Conservation (phyloP, 345 rosid genomes). For the Hibiscus tridactylites region DNA sequence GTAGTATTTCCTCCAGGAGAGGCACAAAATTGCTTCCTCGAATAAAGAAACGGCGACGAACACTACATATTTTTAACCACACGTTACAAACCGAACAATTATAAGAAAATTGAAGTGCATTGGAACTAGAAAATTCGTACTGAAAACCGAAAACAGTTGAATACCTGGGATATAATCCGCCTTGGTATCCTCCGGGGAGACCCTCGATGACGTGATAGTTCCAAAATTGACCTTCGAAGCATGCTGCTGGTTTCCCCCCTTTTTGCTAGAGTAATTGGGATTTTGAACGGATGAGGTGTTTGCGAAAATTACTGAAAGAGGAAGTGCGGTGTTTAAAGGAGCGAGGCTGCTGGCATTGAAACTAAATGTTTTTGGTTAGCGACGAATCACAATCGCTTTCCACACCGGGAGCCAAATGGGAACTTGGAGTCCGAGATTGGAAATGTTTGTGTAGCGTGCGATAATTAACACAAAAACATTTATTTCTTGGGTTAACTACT, state of each 20-base stretch:
- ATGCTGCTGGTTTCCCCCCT: constrained; percentile 11
- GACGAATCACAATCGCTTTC: background rate
- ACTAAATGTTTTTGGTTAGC: background rate
- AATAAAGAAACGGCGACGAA: constrained; percentile 31
- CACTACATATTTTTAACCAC: constrained; percentile 21
- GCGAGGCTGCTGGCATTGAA: background rate
- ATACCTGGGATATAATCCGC: constrained; percentile 38
- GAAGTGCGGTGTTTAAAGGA: background rate
- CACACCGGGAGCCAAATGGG: background rate
- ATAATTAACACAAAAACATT: too few species aligned
- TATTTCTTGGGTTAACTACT: too few species aligned
- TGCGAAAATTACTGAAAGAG: constrained; percentile 15
- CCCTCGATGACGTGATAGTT: constrained; percentile 42
- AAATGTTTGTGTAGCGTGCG: background rate
- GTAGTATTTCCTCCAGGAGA: constrained; percentile 34
- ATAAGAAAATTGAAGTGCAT: background rate
- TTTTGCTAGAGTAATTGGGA: background rate
- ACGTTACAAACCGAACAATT: background rate
- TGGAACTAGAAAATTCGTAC: background rate
- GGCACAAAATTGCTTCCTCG: constrained; percentile 44
- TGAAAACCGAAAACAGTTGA: background rate
- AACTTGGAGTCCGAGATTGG: background rate
- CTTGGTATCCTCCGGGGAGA: constrained; percentile 37
- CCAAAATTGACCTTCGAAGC: constrained; percentile 51
- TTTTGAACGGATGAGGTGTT: constrained; percentile 8